Evolutionary conservation across 1,139 yeast species (phyloP), one percentile per base, ranked within the genome.

Genomic region (Saccharomycopsis hybrid): DNA sequence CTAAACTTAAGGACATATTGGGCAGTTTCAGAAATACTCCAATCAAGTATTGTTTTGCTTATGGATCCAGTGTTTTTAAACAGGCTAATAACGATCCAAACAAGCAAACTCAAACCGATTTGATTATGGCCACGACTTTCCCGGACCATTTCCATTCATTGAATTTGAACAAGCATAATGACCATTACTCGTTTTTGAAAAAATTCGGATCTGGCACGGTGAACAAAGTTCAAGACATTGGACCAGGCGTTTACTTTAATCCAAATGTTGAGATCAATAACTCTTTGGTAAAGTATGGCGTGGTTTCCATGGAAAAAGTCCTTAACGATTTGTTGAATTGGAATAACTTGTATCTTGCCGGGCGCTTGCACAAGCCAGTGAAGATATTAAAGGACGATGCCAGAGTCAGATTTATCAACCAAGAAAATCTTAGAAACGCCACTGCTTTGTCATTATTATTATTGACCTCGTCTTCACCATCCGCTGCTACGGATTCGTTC

Each of bases 331-430:
- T 92, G 38, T 71, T 78, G 33, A 80, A 84, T 55, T 92, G 98
- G 99, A 72, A 80, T 35, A 77, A 92, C 0, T 75, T 92, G 58
- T 92, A 92, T 60, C 64, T 92, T 37, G 95, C 97, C 0, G 99
- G 99, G 1, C 72, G 99, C 55, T 70, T 94, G 54, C 98, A 92
- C 59, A 92, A 92, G 62, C 99, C 99, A 0, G 95, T 92, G 8
- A 83, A 85, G 56, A 76, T 85, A 36, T 65, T 90, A 40, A 74
- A 78, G 51, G 84, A 80, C 54, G 80, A 82, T 54, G 73, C 82
- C 1, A 70, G 74, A 58, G 72, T 86, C 11, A 72, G 78, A 54
- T 75, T 80, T 52, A 73, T 85, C 58, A 85, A 87, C 60, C 92
- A 86, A 60, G 78, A 76, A 54, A 94, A 92, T 62, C 70, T 92